Percentiles rank a stretch among this genome's conserved stretches.
These are phyloP conservation scores for Chaetomiaceae sp. DNA, from an alignment of 2,329 filamentous ascomycete genomes.

Conservation along the genomic window DNA sequence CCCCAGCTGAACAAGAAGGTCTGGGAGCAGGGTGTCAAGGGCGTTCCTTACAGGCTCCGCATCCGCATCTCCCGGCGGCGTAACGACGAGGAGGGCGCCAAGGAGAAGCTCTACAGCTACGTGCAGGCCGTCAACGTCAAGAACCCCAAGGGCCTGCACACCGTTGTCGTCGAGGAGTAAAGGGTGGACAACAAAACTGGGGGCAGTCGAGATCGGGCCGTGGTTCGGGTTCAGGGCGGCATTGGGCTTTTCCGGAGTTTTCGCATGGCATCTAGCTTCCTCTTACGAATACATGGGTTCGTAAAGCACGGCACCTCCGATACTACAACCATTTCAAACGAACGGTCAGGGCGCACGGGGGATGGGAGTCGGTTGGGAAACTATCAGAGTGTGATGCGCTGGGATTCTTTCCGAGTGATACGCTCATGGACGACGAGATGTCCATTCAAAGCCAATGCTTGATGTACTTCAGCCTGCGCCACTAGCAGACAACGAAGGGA, in stretches of 20 bases:
- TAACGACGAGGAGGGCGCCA: slow-evolving; percentile 99
- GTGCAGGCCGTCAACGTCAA: slow-evolving; percentile 99
- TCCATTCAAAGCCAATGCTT: slow-evolving; percentile 27
- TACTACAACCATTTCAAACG: slow-evolving; percentile 23
- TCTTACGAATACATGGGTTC: slow-evolving; percentile 39
- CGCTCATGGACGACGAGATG: slow-evolving; percentile 25
- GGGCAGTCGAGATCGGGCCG: slow-evolving; percentile 27
- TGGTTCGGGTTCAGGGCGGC: slow-evolving; percentile 38
- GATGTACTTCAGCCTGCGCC: slow-evolving; percentile 26
- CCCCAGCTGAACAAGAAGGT: slow-evolving; percentile 99
- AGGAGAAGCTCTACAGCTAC: slow-evolving; percentile 99
- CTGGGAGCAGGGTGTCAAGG: slow-evolving; percentile 99
- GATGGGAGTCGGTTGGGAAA: slow-evolving; percentile 11
- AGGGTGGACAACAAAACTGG: slow-evolving; percentile 32
- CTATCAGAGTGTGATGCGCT: slow-evolving; percentile 20
- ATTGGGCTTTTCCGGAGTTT: slow-evolving; percentile 42
- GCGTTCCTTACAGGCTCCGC: slow-evolving; percentile 93
- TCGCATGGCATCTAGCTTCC: slow-evolving; percentile 42
- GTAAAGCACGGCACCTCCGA: slow-evolving; percentile 30
- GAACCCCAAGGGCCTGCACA: slow-evolving; percentile 96
- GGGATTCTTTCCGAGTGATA: slow-evolving; percentile 24
- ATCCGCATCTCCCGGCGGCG: slow-evolving; percentile 98
- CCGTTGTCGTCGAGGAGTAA: slow-evolving; percentile 76
- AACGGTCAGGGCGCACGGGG: slow-evolving; percentile 17
- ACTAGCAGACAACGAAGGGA: slow-evolving; percentile 24